phyloP scores from a whole-genome alignment of 495 filamentous ascomycete genomes.

The Hyaloscypha finlandica region DNA sequence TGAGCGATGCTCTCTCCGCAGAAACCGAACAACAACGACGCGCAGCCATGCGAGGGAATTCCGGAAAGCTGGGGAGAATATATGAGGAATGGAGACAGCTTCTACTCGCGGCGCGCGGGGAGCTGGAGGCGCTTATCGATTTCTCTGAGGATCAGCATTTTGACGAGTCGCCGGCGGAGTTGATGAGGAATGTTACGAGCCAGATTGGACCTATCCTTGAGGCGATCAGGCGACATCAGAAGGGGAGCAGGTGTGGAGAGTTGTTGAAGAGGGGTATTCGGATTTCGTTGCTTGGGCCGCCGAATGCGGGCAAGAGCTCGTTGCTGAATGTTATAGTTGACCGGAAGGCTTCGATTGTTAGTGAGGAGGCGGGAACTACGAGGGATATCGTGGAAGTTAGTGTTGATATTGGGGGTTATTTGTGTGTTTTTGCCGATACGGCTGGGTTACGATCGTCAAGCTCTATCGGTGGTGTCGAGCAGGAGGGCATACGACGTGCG shows the following conservation, averaged over 20 bases:
- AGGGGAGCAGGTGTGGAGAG: slow-evolving; percentile 81
- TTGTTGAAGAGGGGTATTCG: slow-evolving; percentile 83
- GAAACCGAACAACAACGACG: slow-evolving; percentile 93
- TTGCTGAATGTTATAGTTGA: slow-evolving; percentile 91
- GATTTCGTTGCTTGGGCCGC: slow-evolving; percentile 83
- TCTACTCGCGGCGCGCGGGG: slow-evolving; percentile 79
- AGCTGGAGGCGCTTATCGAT: slow-evolving; percentile 94
- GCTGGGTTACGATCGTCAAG: slow-evolving; percentile 67
- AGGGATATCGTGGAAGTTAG: slow-evolving; percentile 92
- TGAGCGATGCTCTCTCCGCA: slow-evolving; percentile 81
- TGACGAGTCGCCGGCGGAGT: slow-evolving; percentile 76
- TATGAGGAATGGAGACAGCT: slow-evolving; percentile 85
- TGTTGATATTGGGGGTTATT: slow-evolving; percentile 85
- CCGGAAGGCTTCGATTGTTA: slow-evolving; percentile 92
- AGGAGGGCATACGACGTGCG: slow-evolving; percentile 88
- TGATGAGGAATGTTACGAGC: slow-evolving; percentile 65
- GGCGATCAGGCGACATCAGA: slow-evolving; percentile 66
- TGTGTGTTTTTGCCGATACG: slow-evolving; percentile 88
- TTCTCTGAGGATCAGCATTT: slow-evolving; percentile 98
- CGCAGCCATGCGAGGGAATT: slow-evolving; percentile 77
- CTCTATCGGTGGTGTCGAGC: slow-evolving; percentile 72
- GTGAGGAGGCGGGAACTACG: slow-evolving; percentile 87
- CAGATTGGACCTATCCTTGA: slow-evolving; percentile 61
- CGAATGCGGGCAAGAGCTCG: slow-evolving; percentile 95
- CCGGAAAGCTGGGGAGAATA: slow-evolving; percentile 65